These are phyloP conservation scores for Kwoniella heveanensis DNA, from an alignment of 768 basidiomycete genomes.

Conservation along the genomic window DNA sequence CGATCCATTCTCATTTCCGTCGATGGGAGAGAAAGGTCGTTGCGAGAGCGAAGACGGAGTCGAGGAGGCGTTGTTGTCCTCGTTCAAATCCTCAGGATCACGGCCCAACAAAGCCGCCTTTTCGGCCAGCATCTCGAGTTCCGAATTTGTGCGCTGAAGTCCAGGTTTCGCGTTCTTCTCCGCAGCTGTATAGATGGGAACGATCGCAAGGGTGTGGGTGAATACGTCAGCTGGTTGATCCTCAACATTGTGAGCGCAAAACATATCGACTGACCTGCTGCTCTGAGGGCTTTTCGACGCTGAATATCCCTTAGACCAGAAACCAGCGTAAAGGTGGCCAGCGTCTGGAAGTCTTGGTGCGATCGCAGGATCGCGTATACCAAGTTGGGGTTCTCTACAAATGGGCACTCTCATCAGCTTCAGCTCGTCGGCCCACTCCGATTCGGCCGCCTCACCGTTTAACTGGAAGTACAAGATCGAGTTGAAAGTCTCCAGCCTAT, in stretches of 20 bases:
- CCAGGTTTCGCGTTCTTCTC: conserved; percentile 20
- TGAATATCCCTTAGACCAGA: conserved; percentile 83
- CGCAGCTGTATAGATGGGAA: neutral
- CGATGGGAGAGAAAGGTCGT: neutral
- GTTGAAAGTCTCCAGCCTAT: conserved; percentile 88
- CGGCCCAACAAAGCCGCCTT: conserved; percentile 48
- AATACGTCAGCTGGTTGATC: neutral
- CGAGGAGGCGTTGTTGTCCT: conserved; percentile 7
- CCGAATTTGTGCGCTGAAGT: conserved; percentile 40
- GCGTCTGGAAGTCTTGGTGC: conserved; percentile 80
- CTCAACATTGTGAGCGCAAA: neutral
- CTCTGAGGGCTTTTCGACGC: conserved; percentile 66
- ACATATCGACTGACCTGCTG: conserved; percentile 42
- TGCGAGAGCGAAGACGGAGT: conserved; percentile 7
- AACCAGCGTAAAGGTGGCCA: conserved; percentile 87
- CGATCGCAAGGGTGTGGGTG: neutral
- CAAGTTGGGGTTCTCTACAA: conserved; percentile 78
- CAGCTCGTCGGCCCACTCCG: too few species aligned
- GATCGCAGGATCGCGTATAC: conserved; percentile 81
- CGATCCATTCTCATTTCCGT: conserved; percentile 1
- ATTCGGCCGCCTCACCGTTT: conserved; percentile 50
- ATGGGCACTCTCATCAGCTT: neutral
- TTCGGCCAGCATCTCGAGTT: conserved; percentile 48
- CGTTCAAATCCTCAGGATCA: conserved; percentile 27
- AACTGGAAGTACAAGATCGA: conserved; percentile 76